These are phyloP conservation scores for Dothistroma pini DNA, from an alignment of 2,329 filamentous ascomycete species.

Conservation along the genomic window DNA sequence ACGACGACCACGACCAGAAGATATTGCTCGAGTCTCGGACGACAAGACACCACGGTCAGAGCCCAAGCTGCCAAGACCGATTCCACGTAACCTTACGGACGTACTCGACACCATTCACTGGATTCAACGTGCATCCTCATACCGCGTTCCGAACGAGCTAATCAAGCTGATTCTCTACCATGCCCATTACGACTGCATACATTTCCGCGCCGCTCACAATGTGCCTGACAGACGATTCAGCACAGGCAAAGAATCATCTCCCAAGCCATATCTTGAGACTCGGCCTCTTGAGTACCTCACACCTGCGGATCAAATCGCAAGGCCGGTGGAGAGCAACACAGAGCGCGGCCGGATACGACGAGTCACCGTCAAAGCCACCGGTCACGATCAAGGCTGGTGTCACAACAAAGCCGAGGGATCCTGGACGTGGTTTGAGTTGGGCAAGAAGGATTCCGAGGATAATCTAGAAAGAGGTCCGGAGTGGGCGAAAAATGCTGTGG, in stretches of 20 bases:
- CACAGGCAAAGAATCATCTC: slow-evolving; percentile 3
- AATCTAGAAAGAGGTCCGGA: slow-evolving; percentile 9
- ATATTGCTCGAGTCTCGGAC: not conserved
- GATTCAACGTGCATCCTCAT: slow-evolving; percentile 7
- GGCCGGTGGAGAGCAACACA: not conserved
- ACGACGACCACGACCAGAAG: not conserved
- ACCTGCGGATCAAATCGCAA: no score
- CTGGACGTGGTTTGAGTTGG: slow-evolving; percentile 21
- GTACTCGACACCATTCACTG: slow-evolving; percentile 8
- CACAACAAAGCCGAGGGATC: slow-evolving; percentile 6
- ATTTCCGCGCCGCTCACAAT: slow-evolving; percentile 8
- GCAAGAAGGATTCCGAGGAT: slow-evolving; percentile 7
- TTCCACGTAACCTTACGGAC: slow-evolving; percentile 12
- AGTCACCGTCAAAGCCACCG: slow-evolving; percentile 8
- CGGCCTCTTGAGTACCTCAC: slow-evolving; percentile 9
- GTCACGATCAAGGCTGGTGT: slow-evolving; percentile 19
- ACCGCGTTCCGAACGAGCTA: slow-evolving; percentile 15
- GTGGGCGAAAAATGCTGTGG: slow-evolving; percentile 8
- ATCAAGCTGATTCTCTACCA: slow-evolving; percentile 16
- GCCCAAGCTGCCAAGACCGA: not conserved
- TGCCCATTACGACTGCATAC: slow-evolving; percentile 21
- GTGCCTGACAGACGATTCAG: slow-evolving; percentile 2
- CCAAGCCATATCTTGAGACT: slow-evolving; percentile 14
- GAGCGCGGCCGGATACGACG: not conserved
- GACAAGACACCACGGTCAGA: not conserved